Evolutionary conservation across 2,329 filamentous ascomycete species (phyloP), one percentile per base, ranked within the genome.

Genomic region (Colletotrichum trifolii): DNA sequence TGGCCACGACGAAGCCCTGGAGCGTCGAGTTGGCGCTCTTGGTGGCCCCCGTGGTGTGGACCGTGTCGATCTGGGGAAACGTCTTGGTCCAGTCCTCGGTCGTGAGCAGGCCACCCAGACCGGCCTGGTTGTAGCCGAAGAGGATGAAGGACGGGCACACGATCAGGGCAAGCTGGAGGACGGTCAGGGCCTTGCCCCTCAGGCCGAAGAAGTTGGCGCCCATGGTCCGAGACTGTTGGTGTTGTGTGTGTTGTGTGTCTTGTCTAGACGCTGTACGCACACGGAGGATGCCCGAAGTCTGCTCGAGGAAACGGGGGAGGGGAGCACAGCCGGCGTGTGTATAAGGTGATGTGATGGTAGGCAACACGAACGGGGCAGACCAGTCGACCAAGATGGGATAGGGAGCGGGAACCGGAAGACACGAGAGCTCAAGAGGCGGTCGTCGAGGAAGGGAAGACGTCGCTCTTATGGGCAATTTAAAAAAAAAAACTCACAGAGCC

Each of bases 141-240:
- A 79, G 71, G 67, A 79, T 76, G 68, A 80, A 79, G 11, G 79
- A 72, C 5, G 81, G 81, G 7, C 74, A 76, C 15, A 82, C 79
- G 43, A 83, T 77, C 50, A 82, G 73, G 12, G 75, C 75, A 57
- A 80, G 74, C 68, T 82, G 80, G 34, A 78, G 69, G 12, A 72
- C 72, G 62, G 70, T 72, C 52, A 81, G 70, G 54, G 73, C 66
- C 45, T 74, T 69, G 74, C 79, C 79, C 46, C 71, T 75, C 34
- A 75, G 70, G 58, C 78, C 78, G 42, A 80, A 72, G 62, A 53
- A 66, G 38, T 15, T 46, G 49, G 48, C 48, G 42, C 63, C 63
- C 63, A 66, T 66, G 6, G 17, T 53, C 58, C 12, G 48, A 33
- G 58, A 49, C 58, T 53, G 52, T 39, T 57, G 42, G 4, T 62